Evolutionary conservation across 2,329 filamentous ascomycete species (phyloP).

Genomic region (Lachnellula cervina): DNA sequence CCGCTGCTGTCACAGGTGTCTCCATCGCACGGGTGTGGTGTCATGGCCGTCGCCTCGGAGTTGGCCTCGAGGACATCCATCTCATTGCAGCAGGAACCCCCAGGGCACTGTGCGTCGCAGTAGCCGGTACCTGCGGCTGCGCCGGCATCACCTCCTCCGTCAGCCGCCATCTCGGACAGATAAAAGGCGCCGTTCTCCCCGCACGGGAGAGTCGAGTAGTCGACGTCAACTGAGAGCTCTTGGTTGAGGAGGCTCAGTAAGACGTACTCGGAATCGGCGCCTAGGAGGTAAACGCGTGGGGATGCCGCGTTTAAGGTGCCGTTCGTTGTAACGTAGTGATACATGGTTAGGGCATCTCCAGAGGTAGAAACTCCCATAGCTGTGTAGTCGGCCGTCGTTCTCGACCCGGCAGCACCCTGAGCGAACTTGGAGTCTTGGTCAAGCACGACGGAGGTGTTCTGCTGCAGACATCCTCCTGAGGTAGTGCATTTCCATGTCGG

Average conservation of each 20-base stretch:
- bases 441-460: constrained; percentile 45
- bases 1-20: constrained; percentile 43
- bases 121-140: constrained; percentile 56
- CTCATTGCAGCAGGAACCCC: constrained; percentile 54
- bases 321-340: constrained; percentile 40
- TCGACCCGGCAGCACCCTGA: constrained; percentile 21
- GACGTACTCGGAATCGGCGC: constrained; percentile 48
- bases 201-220: constrained; percentile 61
- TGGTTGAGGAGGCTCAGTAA: constrained; percentile 59
- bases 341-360: constrained; percentile 36
- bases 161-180: constrained; percentile 56
- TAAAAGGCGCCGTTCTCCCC: constrained; percentile 69
- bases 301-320: constrained; percentile 34
- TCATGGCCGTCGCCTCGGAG: constrained; percentile 50
- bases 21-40: constrained; percentile 51
- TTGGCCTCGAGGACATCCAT: constrained; percentile 64
- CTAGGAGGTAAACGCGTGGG: constrained; percentile 27
- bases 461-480: constrained; percentile 42
- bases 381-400: constrained; percentile 43
- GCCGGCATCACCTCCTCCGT: constrained; percentile 52
- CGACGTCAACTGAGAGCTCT: constrained; percentile 68
- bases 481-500: constrained; percentile 50
- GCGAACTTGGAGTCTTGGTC: constrained; percentile 38
- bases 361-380: constrained; percentile 37
- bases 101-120: constrained; percentile 53